phyloP scores from a whole-genome alignment of 2,329 filamentous ascomycete genomes.

The Gremmenia infestans region DNA sequence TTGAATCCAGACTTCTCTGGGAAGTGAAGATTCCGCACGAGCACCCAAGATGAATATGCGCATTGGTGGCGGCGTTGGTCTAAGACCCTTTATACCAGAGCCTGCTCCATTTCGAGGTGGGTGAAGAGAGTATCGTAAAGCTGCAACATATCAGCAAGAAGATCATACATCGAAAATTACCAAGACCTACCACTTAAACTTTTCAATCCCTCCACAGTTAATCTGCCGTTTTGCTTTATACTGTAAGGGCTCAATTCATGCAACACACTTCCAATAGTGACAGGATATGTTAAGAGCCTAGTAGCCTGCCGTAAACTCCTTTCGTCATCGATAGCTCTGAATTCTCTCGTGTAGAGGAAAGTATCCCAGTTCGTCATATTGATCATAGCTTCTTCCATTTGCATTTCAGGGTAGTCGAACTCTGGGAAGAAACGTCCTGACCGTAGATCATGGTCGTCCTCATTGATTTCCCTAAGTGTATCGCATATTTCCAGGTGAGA shows the following conservation, averaged over 20 bases:
- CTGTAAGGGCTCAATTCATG: slow-evolving; percentile 94
- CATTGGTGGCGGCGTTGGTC: slow-evolving; percentile 79
- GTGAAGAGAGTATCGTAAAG: slow-evolving; percentile 88
- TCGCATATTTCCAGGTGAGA: slow-evolving; percentile 90
- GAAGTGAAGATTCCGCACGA: slow-evolving; percentile 93
- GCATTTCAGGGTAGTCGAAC: slow-evolving; percentile 82
- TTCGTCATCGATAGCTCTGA: slow-evolving; percentile 85
- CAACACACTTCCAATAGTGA: slow-evolving; percentile 85
- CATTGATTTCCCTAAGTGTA: slow-evolving; percentile 85
- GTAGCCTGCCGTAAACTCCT: slow-evolving; percentile 90
- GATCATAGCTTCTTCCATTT: slow-evolving; percentile 86
- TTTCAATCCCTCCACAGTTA: slow-evolving; percentile 87
- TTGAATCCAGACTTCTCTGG: slow-evolving; percentile 90
- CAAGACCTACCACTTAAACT: slow-evolving; percentile 74
- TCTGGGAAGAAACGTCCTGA: slow-evolving; percentile 91
- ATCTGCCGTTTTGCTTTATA: slow-evolving; percentile 65
- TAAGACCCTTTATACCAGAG: slow-evolving; percentile 69
- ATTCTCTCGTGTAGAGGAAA: slow-evolving; percentile 87
- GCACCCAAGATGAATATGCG: slow-evolving; percentile 91
- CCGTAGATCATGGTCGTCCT: slow-evolving; percentile 92
- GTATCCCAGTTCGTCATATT: slow-evolving; percentile 99
- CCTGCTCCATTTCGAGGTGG: slow-evolving; percentile 76
- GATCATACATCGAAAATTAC: not conserved
- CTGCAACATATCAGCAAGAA: slow-evolving; percentile 40
- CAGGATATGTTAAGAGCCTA: slow-evolving; percentile 84